Percentiles rank a stretch among this genome's conserved stretches.
Evolutionary conservation across 1,284 basidiomycete species (phyloP).

Genomic region (Trametes polyzona): DNA sequence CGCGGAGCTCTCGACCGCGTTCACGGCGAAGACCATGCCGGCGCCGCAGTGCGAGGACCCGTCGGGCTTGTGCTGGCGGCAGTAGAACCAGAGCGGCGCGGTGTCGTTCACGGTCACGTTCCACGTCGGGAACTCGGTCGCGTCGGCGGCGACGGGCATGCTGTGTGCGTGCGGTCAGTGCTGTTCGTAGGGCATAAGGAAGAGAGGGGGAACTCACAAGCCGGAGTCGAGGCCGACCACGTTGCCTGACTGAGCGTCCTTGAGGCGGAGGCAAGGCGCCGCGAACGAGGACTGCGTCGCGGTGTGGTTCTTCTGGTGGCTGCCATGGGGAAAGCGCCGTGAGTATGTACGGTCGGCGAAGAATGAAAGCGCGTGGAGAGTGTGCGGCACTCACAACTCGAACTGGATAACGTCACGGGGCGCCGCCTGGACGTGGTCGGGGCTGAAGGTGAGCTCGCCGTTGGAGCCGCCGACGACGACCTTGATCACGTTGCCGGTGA

Average conservation of each 20-base stretch:
- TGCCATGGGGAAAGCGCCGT: conserved; percentile 27
- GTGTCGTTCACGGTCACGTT: conserved; percentile 61
- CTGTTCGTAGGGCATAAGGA: neutral
- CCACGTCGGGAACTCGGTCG: conserved; percentile 54
- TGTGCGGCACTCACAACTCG: conserved; percentile 50
- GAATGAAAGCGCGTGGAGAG: neutral
- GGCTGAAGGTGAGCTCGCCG: conserved; percentile 53
- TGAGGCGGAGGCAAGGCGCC: conserved; percentile 55
- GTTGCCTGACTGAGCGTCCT: conserved; percentile 38
- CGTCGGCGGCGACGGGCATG: conserved; percentile 51
- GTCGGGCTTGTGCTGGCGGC: conserved; percentile 38
- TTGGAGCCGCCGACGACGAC: conserved; percentile 56
- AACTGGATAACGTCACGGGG: conserved; percentile 58
- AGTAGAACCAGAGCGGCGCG: conserved; percentile 47
- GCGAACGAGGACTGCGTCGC: conserved; percentile 69
- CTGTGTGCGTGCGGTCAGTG: conserved; percentile 30
- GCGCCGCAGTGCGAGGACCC: conserved; percentile 42
- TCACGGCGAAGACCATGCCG: conserved; percentile 52
- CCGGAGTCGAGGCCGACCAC: conserved; percentile 60
- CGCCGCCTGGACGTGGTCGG: conserved; percentile 50
- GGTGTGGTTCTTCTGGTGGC: conserved; percentile 68
- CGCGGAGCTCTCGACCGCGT: conserved; percentile 42
- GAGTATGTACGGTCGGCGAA: neutral
- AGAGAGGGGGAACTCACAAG: conserved; percentile 45
- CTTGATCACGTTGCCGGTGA: conserved; percentile 46